phyloP scores from a whole-genome alignment of 805 yeast genomes.

The Barnettozyma vustinii region DNA sequence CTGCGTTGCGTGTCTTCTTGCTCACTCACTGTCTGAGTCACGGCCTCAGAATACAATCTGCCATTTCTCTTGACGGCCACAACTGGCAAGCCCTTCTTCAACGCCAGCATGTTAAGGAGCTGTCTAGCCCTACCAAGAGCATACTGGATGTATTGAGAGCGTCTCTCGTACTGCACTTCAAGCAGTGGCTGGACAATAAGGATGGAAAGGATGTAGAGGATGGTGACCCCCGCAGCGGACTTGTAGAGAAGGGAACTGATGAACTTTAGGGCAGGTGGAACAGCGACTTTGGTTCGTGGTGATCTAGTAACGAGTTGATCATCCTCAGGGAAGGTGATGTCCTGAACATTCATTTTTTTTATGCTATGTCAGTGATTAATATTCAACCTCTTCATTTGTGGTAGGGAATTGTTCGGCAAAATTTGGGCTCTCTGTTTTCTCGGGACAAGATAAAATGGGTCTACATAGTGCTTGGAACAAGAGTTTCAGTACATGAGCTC shows the following conservation, averaged over 20 bases:
- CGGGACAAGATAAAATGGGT: neutral
- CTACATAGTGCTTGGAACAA: neutral
- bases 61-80: slow-evolving; percentile 39
- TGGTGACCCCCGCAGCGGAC: slow-evolving; percentile 31
- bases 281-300: neutral
- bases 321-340: slow-evolving; percentile 22
- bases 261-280: slow-evolving; percentile 23
- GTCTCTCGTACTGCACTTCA: slow-evolving; percentile 33
- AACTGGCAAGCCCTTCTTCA: slow-evolving; percentile 31
- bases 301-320: slow-evolving; percentile 2
- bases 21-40: slow-evolving; percentile 21
- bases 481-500: too few species aligned
- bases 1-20: neutral
- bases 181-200: slow-evolving; percentile 37
- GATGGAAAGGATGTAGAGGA: slow-evolving; percentile 28
- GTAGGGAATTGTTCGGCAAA: neutral
- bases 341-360: slow-evolving; percentile 5
- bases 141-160: slow-evolving; percentile 29
- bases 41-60: slow-evolving; percentile 31
- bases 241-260: slow-evolving; percentile 27
- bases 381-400: neutral
- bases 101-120: slow-evolving; percentile 24
- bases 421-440: too few species aligned
- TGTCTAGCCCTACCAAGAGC: slow-evolving; percentile 28
- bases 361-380: neutral